Base-by-base conservation (phyloP, 2,329 filamentous ascomycete species). In the Neoascochyta sp. region DNA sequence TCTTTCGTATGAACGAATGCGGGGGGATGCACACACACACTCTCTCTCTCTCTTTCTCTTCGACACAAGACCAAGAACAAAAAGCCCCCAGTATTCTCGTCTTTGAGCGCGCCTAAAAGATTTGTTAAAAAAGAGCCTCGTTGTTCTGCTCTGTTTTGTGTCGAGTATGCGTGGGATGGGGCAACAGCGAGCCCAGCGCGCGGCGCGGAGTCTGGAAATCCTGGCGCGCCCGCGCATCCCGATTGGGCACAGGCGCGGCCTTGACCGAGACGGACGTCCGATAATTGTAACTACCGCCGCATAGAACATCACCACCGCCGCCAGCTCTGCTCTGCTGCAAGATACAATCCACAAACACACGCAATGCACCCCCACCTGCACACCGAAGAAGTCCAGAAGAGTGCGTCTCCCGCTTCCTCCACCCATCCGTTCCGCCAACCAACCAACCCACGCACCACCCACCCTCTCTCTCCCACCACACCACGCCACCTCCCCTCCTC, bases 281-380 rank as follows among this genome's bases (percentile, higher is more conserved):
- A n/a, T n/a, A n/a, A n/a, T n/a, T n/a, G n/a, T n/a, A n/a, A 39
- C 38, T 11, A 11, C 11, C 7, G 10, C 18, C 18, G 7, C 18
- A 10, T 7, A 20, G 18, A 7, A 22, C 25, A 22, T 3, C 21
- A 31, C 17, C 13, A 21, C 27, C 29, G 21, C 29, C 32, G 25
- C 52, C 12, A 15, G 30, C n/a, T n/a, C n/a, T n/a, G n/a, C n/a
- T n/a, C n/a, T 7, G 7, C n/a, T n/a, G 19, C 19, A 7, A 8
- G 19, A n/a, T n/a, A 13, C 9, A 24, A 7, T 9, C 12, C 11
- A 16, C n/a, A 29, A 16, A 29, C 16, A 9, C 36, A 37, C 25
- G 35, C 10, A 24, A 98, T 98, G 92, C 92, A 98, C 86, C 93
- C 92, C 32, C 90, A 95, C 69, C 71, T 98, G 3, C 89, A 96